Evolutionary conservation across 805 yeast genomes (phyloP).

Genomic region (Blastobotrys muscicola): DNA sequence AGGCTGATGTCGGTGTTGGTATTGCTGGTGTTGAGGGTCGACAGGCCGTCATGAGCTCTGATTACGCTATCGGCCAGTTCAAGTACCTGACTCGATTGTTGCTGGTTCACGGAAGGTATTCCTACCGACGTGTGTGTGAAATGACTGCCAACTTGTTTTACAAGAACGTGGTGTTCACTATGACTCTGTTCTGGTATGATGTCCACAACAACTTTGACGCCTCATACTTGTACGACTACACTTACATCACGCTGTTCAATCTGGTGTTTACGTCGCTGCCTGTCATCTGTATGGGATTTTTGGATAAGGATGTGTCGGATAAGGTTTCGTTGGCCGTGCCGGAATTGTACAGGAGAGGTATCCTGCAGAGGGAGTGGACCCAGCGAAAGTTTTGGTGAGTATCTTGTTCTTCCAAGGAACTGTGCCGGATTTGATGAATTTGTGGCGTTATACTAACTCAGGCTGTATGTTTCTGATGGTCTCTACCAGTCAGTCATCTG

Average conservation of each 20-base stretch:
- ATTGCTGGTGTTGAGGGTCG: constrained; percentile 84
- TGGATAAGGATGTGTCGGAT: constrained; percentile 70
- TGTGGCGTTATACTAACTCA: not conserved
- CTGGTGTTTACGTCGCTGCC: constrained; percentile 76
- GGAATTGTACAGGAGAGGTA: constrained; percentile 59
- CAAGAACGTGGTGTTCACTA: constrained; percentile 64
- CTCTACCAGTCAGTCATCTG: constrained; percentile 61
- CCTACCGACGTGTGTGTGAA: constrained; percentile 62
- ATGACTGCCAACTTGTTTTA: constrained; percentile 74
- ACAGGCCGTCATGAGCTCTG: constrained; percentile 81
- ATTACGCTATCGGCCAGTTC: constrained; percentile 76
- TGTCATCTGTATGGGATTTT: constrained; percentile 58
- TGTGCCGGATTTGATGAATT: not conserved
- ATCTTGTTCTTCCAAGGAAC: not conserved
- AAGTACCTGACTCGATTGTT: constrained; percentile 54
- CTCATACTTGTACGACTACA: constrained; percentile 65
- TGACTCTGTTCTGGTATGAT: constrained; percentile 72
- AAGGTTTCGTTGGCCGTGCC: constrained; percentile 59
- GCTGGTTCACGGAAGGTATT: constrained; percentile 79
- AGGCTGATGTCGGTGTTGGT: constrained; percentile 79
- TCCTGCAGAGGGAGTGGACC: constrained; percentile 54
- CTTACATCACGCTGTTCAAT: constrained; percentile 69
- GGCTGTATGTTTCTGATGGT: constrained; percentile 56
- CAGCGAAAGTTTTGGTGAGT: constrained; percentile 41
- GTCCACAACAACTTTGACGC: constrained; percentile 63